Evolutionary conservation across 2,329 filamentous ascomycete genomes (phyloP).

Genomic region (Tolypocladium sp.): DNA sequence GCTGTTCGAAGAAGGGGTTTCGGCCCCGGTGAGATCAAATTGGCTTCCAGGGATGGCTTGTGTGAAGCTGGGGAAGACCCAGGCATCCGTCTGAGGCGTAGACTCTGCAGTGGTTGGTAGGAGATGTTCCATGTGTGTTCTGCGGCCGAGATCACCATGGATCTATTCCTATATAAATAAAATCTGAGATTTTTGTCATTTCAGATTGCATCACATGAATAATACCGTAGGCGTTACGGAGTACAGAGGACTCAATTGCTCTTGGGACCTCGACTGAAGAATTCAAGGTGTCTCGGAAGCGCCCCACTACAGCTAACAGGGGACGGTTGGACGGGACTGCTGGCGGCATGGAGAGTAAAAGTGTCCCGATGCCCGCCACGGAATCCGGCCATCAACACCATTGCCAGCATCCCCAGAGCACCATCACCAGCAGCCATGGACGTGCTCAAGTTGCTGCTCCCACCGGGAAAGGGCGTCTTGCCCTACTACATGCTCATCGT

Average conservation of each 20-base stretch:
- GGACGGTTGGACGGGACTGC: not conserved
- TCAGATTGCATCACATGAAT: not conserved
- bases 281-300: not conserved
- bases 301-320: not conserved
- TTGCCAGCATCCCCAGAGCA: not conserved
- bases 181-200: not conserved
- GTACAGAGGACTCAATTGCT: not conserved
- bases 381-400: not conserved
- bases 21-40: too few relatives aligned
- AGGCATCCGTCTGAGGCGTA: too few relatives aligned
- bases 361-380: not conserved
- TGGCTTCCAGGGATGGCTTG: too few relatives aligned
- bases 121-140: too few relatives aligned
- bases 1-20: too few relatives aligned
- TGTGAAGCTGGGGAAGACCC: too few relatives aligned
- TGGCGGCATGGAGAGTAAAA: not conserved
- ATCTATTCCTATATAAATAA: too few relatives aligned
- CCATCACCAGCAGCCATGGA: constrained; percentile 28
- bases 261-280: not conserved
- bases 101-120: too few relatives aligned
- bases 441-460: constrained; percentile 32
- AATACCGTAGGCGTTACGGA: not conserved
- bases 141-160: not conserved
- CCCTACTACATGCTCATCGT: constrained; percentile 52
- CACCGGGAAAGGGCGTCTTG: constrained; percentile 41